Base-by-base conservation (phyloP, 805 yeast species). In the Myxozyma vanderwaltii region DNA sequence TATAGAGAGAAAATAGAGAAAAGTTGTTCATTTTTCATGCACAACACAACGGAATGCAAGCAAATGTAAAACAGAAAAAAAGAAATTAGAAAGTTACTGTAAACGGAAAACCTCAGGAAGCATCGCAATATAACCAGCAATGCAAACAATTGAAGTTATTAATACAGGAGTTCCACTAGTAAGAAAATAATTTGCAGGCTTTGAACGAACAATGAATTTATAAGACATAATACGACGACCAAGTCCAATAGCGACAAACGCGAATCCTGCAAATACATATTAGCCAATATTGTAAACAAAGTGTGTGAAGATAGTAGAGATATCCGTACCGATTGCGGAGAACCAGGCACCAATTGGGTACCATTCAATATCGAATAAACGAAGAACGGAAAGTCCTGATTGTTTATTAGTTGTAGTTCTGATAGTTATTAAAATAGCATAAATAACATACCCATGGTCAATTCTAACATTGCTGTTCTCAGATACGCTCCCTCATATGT, bases 401-500 rank as follows among this genome's bases (percentile, higher is more conserved):
- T 15, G 33, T 29, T 10, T 29, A 29, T 29, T 10, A 29, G 33
- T 7, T 29, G 33, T 10, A 10, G 33, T 29, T 29, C 10, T 29
- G 19, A 19, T 50, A n/a, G 10, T 43, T 31, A 48, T 43, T 2
- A 23, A 43, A 19, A 24, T 4, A 12, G 15, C 44, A 5, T 5
- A n/a, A 19, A 1, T 1, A 21, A 54, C 71, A 15, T 63, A 54
- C 77, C 79, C 67, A 89, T 85, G 10, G 90, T 80, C 29, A 89
- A 71, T 54, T 85, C 80, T 21, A 88, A 86, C 31, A 89, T 74
- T 21, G 91, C 86, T 0, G 91, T 82, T 53, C 96, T 73, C 26
- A 86, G 77, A 68, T 89, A 88, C 1, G 95, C 91, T 0, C 95
- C 96, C 69, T 88, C 94, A 68, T 87, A 88, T 0, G 95, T 88